A percentile compares a stretch with the other conserved stretches of the same genome.
Conservation (phyloP, 2,329 filamentous ascomycete species). For the Clonostachys chloroleuca region DNA sequence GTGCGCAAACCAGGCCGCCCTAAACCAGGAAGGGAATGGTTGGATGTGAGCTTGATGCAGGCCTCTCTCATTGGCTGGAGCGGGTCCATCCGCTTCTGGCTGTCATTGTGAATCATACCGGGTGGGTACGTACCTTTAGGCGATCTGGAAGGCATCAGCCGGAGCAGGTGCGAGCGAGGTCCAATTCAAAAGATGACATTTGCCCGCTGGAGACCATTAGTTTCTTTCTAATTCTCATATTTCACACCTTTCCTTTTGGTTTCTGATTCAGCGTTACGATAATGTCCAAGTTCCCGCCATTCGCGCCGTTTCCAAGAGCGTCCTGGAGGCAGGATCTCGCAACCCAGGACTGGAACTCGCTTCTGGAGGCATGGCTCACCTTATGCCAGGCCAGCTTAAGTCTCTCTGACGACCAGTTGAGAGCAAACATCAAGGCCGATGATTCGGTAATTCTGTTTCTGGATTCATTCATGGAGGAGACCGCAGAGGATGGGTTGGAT, state of each 20-base stretch:
- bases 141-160: background rate
- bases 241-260: background rate
- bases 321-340: slow-evolving; percentile 63
- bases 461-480: slow-evolving; percentile 60
- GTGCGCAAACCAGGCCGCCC: slow-evolving; percentile 4
- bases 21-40: slow-evolving; percentile 6
- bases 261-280: background rate
- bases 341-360: slow-evolving; percentile 70
- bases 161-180: background rate
- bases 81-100: background rate
- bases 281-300: slow-evolving; percentile 56
- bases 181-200: no score
- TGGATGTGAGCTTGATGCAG: no score
- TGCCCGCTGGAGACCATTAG: background rate
- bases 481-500: slow-evolving; percentile 24
- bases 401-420: slow-evolving; percentile 52
- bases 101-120: no score
- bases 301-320: slow-evolving; percentile 73
- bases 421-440: slow-evolving; percentile 43
- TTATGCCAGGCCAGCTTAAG: slow-evolving; percentile 63
- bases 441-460: slow-evolving; percentile 60
- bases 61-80: slow-evolving; percentile 5
- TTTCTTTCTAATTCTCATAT: background rate
- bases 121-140: slow-evolving; percentile 6
- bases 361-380: slow-evolving; percentile 71